Percentiles rank a stretch among this genome's conserved stretches.
These are phyloP conservation scores for Phyllostachys edulis DNA, from an alignment of 176 grass and related monocot genomes.

Conservation along the genomic window DNA sequence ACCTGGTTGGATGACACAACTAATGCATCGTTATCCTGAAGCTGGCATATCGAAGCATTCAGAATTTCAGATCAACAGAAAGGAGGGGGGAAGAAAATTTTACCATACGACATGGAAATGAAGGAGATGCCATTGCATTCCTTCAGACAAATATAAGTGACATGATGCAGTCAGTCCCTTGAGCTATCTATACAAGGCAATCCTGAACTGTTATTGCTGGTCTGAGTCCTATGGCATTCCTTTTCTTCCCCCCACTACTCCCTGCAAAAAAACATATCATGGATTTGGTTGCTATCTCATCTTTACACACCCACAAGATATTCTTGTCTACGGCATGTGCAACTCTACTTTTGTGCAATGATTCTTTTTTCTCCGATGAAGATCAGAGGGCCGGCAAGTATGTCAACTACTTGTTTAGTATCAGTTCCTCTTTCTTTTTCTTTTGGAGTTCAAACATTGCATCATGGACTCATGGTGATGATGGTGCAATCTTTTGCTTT, in stretches of 20 bases:
- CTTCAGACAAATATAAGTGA: constrained; percentile 9
- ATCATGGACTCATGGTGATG: constrained; percentile 2
- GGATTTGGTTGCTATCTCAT: constrained; percentile 50
- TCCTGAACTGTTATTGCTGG: constrained; percentile 40
- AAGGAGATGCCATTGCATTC: constrained; percentile 17
- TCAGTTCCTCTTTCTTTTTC: no score
- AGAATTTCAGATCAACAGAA: background rate
- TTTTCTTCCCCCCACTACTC: constrained; percentile 37
- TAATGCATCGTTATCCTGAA: background rate
- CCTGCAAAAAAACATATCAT: constrained; percentile 37
- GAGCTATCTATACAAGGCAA: constrained; percentile 15
- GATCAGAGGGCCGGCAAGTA: constrained; percentile 20
- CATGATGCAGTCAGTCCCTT: constrained; percentile 7
- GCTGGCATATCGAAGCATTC: background rate
- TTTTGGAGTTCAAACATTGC: constrained; percentile 16
- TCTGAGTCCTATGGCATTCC: constrained; percentile 34
- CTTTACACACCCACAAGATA: constrained; percentile 48
- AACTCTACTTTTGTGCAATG: constrained; percentile 11
- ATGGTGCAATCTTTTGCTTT: constrained; percentile 5
- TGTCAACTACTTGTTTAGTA: constrained; percentile 16
- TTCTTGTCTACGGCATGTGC: constrained; percentile 39
- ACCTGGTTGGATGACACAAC: constrained; percentile 1
- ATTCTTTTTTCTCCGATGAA: constrained; percentile 30
- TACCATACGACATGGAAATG: background rate
- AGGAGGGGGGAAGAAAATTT: background rate